Conservation (phyloP, 148 eudicot genomes). For the Arbutus unedo region DNA sequence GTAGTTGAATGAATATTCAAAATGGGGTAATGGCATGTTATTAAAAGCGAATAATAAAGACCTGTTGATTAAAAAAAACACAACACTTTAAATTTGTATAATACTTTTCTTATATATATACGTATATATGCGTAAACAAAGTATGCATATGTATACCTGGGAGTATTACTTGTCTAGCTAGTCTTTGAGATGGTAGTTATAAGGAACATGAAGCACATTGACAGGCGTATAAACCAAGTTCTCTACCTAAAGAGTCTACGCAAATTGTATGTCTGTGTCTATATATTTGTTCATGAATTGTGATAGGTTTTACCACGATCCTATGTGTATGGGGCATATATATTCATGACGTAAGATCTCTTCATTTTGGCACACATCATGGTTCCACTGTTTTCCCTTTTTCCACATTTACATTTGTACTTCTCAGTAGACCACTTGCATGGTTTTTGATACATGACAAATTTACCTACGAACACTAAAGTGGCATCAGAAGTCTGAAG, state of each 20-base stretch:
- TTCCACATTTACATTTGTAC: not conserved
- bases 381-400: not conserved
- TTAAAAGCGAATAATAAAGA: not conserved
- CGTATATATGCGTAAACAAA: not conserved
- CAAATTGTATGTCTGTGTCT: not conserved
- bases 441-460: not conserved
- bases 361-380: not conserved
- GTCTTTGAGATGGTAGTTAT: not conserved
- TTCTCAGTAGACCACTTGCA: not conserved
- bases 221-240: not conserved
- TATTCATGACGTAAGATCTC: not conserved
- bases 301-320: not conserved
- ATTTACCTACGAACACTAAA: not conserved
- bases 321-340: not conserved
- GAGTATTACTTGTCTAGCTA: not conserved
- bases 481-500: not conserved
- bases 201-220: slow-evolving; percentile 4
- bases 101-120: not conserved
- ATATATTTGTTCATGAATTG: not conserved
- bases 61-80: not conserved
- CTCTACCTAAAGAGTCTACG: not conserved
- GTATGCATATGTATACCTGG: not conserved
- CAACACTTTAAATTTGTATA: not conserved
- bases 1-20: not conserved
- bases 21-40: not conserved